Percentiles rank a stretch among this genome's conserved stretches.
phyloP scores from a whole-genome alignment of 1,284 basidiomycete species.

The Cryptococcus floricola region DNA sequence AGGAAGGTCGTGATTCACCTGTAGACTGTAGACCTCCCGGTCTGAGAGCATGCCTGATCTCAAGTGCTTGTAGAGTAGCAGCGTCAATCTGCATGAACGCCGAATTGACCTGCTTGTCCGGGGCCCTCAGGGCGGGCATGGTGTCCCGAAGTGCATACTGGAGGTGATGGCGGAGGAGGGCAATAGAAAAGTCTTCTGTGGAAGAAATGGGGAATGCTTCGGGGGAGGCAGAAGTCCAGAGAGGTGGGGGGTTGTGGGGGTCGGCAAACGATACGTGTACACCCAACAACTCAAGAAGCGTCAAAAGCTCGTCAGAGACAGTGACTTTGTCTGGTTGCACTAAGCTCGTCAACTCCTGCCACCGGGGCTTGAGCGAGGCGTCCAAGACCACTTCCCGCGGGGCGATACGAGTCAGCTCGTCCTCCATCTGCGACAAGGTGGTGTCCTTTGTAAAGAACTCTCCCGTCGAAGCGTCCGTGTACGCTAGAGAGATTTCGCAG shows the following conservation, averaged over 20 bases:
- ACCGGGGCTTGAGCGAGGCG: slow-evolving; percentile 46
- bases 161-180: slow-evolving; percentile 66
- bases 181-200: slow-evolving; percentile 60
- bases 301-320: slow-evolving; percentile 11
- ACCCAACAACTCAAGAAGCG: slow-evolving; percentile 30
- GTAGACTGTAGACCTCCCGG: slow-evolving; percentile 59
- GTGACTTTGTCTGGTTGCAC: neutral
- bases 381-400: slow-evolving; percentile 79
- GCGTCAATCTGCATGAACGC: slow-evolving; percentile 82
- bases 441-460: slow-evolving; percentile 77
- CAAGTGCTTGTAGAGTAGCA: slow-evolving; percentile 81
- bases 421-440: slow-evolving; percentile 59
- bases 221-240: neutral
- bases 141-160: slow-evolving; percentile 69
- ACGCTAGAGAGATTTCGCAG: slow-evolving; percentile 62
- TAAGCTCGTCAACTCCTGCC: slow-evolving; percentile 11
- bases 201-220: neutral
- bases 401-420: slow-evolving; percentile 76
- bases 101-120: slow-evolving; percentile 59
- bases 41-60: slow-evolving; percentile 72
- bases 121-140: slow-evolving; percentile 56
- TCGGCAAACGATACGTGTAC: slow-evolving; percentile 43
- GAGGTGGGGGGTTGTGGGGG: slow-evolving; percentile 8
- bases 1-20: slow-evolving; percentile 7
- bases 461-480: slow-evolving; percentile 93